phyloP scores from a whole-genome alignment of 2,329 filamentous ascomycete genomes.

The Aspergillus ruber region DNA sequence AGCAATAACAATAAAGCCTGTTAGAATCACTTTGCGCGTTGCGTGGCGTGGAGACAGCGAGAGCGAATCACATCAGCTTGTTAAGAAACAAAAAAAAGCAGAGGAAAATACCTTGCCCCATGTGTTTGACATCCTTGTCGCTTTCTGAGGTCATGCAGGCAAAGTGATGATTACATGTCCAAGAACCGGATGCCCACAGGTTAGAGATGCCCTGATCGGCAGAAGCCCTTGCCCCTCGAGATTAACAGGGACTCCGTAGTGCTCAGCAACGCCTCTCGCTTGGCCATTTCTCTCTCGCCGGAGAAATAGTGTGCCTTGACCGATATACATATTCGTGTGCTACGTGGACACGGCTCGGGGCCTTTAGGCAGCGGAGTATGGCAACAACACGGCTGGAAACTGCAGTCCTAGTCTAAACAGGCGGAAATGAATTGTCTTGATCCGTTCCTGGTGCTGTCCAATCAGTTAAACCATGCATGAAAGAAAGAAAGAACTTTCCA shows the following conservation, averaged over 20 bases:
- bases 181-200: not conserved
- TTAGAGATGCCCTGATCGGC: not conserved
- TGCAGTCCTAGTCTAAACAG: too few relatives aligned
- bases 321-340: not conserved
- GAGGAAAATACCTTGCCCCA: not conserved
- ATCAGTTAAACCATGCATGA: not conserved
- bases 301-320: not conserved
- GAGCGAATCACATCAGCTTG: not conserved
- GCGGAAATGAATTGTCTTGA: not conserved
- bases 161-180: not conserved
- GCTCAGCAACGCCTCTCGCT: not conserved
- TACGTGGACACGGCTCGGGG: not conserved
- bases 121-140: conserved; percentile 1
- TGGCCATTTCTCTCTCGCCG: not conserved
- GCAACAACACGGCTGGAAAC: too few relatives aligned
- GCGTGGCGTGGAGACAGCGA: not conserved
- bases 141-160: not conserved
- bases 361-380: too few relatives aligned
- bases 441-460: not conserved
- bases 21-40: not conserved
- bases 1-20: conserved; percentile 2
- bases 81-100: not conserved
- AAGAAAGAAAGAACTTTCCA: not conserved
- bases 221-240: not conserved
- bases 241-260: not conserved